Evolutionary conservation across 805 yeast species (phyloP).

Genomic region (Metschnikowia arizonensis): DNA sequence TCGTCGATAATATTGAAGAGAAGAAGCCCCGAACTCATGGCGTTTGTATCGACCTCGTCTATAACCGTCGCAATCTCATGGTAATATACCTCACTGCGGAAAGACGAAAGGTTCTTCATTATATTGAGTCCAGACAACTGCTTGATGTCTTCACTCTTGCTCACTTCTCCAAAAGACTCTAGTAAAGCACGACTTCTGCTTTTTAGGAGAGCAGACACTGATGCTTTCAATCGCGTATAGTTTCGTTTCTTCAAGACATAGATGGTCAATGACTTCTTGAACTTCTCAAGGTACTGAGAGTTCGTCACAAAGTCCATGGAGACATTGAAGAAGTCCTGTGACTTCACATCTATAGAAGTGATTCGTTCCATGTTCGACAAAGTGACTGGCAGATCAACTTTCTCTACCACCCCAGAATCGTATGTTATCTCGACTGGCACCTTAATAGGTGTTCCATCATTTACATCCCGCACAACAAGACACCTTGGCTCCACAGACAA

Average conservation of each 20-base stretch:
- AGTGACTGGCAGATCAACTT: conserved; percentile 57
- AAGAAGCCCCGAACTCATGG: conserved; percentile 34
- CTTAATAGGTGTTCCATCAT: conserved; percentile 52
- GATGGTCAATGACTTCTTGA: conserved; percentile 43
- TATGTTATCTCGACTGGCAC: conserved; percentile 39
- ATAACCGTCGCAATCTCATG: conserved; percentile 23
- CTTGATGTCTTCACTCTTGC: conserved; percentile 24
- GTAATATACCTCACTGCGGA: conserved; percentile 30
- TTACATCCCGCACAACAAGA: conserved; percentile 68
- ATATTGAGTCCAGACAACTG: conserved; percentile 22
- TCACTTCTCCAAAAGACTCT: conserved; percentile 22
- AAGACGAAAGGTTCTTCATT: conserved; percentile 21
- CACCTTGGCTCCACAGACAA: conserved; percentile 78
- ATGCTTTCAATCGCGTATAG: conserved; percentile 34
- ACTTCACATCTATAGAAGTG: conserved; percentile 41
- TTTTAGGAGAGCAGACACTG: conserved; percentile 31
- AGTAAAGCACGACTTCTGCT: conserved; percentile 31
- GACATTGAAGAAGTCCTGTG: conserved; percentile 53
- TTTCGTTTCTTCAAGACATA: conserved; percentile 48
- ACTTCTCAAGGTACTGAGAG: conserved; percentile 40
- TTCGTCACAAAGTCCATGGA: conserved; percentile 40
- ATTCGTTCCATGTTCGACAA: conserved; percentile 58
- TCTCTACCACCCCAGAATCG: conserved; percentile 34
- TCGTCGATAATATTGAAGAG: conserved; percentile 48
- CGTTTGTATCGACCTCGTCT: conserved; percentile 16